Evolutionary conservation across 164 flowering plant genomes (phyloP), one percentile per base, ranked within the genome.

Genomic region (Litsea cubeba): DNA sequence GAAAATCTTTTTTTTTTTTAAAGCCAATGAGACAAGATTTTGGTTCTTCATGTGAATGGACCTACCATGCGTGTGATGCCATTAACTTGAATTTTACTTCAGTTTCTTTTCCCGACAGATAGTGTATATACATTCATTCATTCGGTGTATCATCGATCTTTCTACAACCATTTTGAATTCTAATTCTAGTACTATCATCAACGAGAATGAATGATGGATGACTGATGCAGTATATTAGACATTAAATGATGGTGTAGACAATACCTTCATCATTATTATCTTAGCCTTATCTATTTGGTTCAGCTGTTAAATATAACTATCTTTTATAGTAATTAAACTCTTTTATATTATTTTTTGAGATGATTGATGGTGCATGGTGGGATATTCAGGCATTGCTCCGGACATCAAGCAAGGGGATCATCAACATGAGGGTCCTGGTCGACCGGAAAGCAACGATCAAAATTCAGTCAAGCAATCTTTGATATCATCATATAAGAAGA

Each of bases 401-500:
- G 89, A 86, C 63, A 60, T 50, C 18, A 83, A 62, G 65, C 85
- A 79, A 69, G 89, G 84, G 46, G 88, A 84, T 72, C 79, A 84
- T 72, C 79, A 71, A 62, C 60, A 26, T 6, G 84, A 83, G 5
- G 65, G 57, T 69, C 71, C 78, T 54, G 79, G 79, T 12, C 84
- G 81, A 79, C 58, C 73, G 50, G 90, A 86, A 14, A 75, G 78
- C 35, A 88, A 89, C 10, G 92, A 87, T 72, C 87, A 85, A 73
- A 86, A 77, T 74, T 80, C 87, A 57, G 83, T 73, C 11, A 92
- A 87, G 76, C 90, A 89, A 51, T 76, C 69, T 62, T 75, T 94
- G 20, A 76, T 91, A 24, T 82, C 84, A 8, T 86, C 90, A 1
- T 94, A 88, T 81, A 90, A 76, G 65, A 88, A 83, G 86, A 84